Evolutionary conservation across 2,329 filamentous ascomycete genomes (phyloP), one percentile per base, ranked within the genome.

Genomic region (Raffaelea arxii): DNA sequence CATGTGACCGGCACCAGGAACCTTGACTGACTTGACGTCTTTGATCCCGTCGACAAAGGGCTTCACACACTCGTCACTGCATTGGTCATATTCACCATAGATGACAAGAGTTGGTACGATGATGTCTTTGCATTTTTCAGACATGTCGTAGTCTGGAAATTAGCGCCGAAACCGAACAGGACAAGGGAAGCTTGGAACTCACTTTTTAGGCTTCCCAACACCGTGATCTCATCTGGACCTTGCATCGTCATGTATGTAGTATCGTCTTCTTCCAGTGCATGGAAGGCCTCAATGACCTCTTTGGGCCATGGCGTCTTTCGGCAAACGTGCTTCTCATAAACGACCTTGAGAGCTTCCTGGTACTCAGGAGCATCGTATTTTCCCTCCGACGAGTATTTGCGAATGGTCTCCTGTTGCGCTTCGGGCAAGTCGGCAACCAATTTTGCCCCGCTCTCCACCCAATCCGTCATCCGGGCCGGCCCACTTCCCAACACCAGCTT

Each of bases 401-500:
- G 45, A 5, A 62, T 25, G 14, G 47, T 48, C 23, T 54, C 46
- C 21, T 53, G 48, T 12, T 59, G 49, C 25, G 56, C 54, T 30
- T 54, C 19, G 14, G 59, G 59, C 21, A 60, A 25, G 11, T 51
- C 51, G 27, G 9, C 16, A 16, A 30, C 16, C 9, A 30, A 9
- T 9, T 30, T 16, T 16, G 9, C 9, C 9, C 27, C 27, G 16
- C 9, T 16, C 27, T 30, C 16, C 9, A 9, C 16, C 27, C 27
- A 58, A 3, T 56, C 37, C 23, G 48, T 46, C 45, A 62, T 60
- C 25, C 54, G 58, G 9, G 58, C 56, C 4, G 57, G 57, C 2
- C 54, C 50, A 47, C 59, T 54, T 11, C 58, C 54, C 21, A 68
- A 52, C 18, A 72, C 55, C 2, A 72, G 52, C 46, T 63, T 65